These are phyloP conservation scores for Linnemannia zychae DNA, from an alignment of 192 early-diverging fungal species.

Conservation along the genomic window DNA sequence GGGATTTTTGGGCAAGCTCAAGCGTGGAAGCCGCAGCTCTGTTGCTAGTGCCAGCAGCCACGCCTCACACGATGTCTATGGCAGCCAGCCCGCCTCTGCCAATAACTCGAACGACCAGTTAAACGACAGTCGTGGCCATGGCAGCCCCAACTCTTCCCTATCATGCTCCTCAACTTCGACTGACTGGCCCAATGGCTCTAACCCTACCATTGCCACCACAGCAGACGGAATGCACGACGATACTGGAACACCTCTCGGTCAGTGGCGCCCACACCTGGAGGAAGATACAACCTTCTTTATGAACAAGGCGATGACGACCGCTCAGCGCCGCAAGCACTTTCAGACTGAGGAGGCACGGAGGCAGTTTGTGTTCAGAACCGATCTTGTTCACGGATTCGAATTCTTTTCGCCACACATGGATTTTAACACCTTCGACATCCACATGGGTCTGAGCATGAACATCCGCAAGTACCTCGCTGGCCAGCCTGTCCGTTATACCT, in stretches of 20 bases:
- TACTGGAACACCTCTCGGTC: slow-evolving; percentile 28
- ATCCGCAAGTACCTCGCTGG: slow-evolving; percentile 40
- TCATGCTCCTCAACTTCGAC: slow-evolving; percentile 6
- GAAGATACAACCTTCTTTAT: slow-evolving; percentile 42
- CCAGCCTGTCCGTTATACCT: slow-evolving; percentile 57
- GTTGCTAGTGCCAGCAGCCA: slow-evolving; percentile 22
- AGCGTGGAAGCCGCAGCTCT: slow-evolving; percentile 26
- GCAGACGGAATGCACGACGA: neutral
- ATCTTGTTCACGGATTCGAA: slow-evolving; percentile 54
- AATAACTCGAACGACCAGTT: slow-evolving; percentile 25
- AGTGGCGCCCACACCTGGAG: slow-evolving; percentile 40
- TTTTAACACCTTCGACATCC: slow-evolving; percentile 53
- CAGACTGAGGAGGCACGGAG: slow-evolving; percentile 28
- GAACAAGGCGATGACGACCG: slow-evolving; percentile 32
- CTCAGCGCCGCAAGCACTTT: slow-evolving; percentile 51
- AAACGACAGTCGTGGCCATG: neutral
- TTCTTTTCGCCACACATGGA: slow-evolving; percentile 56
- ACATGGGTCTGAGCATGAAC: slow-evolving; percentile 43
- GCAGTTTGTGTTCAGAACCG: slow-evolving; percentile 36
- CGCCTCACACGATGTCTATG: slow-evolving; percentile 7
- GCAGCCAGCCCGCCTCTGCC: slow-evolving; percentile 22
- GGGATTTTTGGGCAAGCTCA: slow-evolving; percentile 38
- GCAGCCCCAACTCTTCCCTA: neutral
- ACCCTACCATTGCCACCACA: neutral
- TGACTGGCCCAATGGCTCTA: slow-evolving; percentile 4